These are phyloP conservation scores for Kwoniella shivajii DNA, from an alignment of 1,284 basidiomycete species.

Conservation along the genomic window DNA sequence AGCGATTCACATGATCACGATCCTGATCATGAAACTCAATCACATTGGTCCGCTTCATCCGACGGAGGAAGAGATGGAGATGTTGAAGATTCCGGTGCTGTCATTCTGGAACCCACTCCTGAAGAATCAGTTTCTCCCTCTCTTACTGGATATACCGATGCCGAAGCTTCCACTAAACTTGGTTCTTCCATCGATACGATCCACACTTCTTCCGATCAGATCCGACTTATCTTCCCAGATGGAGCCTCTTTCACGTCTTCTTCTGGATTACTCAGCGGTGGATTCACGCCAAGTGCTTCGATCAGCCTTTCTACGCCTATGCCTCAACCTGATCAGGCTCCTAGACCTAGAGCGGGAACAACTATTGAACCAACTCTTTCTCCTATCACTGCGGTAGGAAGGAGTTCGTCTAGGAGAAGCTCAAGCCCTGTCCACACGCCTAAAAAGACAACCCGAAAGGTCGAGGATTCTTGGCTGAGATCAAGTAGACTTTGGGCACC, in stretches of 20 bases:
- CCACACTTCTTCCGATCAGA: conserved; percentile 17
- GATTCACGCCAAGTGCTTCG: conserved; percentile 25
- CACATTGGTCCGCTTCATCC: conserved; percentile 8
- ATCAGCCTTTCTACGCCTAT: conserved; percentile 10
- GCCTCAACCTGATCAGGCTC: conserved; percentile 4
- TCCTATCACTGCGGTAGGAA: not conserved
- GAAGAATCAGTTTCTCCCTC: conserved; percentile 9
- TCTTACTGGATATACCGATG: conserved; percentile 26
- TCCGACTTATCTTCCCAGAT: conserved; percentile 34
- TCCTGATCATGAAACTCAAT: conserved; percentile 13
- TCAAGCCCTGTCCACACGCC: conserved; percentile 12
- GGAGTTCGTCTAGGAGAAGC: conserved; percentile 1
- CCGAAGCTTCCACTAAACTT: conserved; percentile 24
- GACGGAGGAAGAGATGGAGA: conserved; percentile 8
- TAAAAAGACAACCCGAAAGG: conserved; percentile 4
- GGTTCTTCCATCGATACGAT: conserved; percentile 23
- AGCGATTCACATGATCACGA: conserved; percentile 14
- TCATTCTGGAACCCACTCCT: conserved; percentile 2
- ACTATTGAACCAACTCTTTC: not conserved
- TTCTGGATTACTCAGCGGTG: conserved; percentile 16
- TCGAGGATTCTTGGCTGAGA: conserved; percentile 13
- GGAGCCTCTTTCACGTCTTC: conserved; percentile 23
- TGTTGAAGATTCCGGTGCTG: conserved; percentile 6
- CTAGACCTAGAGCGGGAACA: conserved; percentile 1
- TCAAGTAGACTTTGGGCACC: conserved; percentile 18